phyloP scores from a whole-genome alignment of 495 filamentous ascomycete genomes.

The Rusavskia elegans region DNA sequence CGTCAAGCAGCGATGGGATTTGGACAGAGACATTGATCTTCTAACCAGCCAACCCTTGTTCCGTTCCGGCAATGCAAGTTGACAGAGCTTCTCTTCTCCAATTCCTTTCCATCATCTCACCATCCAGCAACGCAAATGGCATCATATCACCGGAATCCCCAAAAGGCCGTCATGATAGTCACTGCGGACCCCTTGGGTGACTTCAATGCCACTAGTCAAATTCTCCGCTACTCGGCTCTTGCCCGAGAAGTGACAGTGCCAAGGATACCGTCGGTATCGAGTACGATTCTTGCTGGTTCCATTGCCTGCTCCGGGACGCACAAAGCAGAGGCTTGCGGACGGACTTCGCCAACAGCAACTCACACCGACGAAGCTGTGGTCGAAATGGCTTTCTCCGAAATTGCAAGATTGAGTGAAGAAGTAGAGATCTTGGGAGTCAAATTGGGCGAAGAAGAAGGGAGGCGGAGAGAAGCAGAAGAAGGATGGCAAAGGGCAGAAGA shows the following conservation, averaged over 20 bases:
- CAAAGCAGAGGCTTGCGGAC: constrained; percentile 25
- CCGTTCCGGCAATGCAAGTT: constrained; percentile 94
- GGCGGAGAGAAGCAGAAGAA: constrained; percentile 40
- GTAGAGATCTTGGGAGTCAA: constrained; percentile 45
- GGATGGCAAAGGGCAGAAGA: constrained; percentile 46
- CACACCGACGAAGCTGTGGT: constrained; percentile 46
- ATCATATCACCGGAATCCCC: constrained; percentile 37
- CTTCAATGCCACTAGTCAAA: constrained; percentile 92
- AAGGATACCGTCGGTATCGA: constrained; percentile 61
- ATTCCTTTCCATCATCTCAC: constrained; percentile 66
- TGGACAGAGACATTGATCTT: background rate
- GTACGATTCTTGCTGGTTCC: constrained; percentile 37
- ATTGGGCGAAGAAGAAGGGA: constrained; percentile 46
- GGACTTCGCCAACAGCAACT: constrained; percentile 30
- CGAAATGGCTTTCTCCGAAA: constrained; percentile 57
- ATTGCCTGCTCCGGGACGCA: constrained; percentile 18
- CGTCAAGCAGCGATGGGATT: background rate
- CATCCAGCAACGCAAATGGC: constrained; percentile 24
- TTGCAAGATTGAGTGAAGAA: constrained; percentile 56
- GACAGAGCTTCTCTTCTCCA: constrained; percentile 90
- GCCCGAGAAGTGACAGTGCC: constrained; percentile 89
- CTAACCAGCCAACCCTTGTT: constrained; percentile 50
- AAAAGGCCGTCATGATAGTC: constrained; percentile 90
- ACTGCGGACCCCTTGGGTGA: constrained; percentile 89
- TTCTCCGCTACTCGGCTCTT: constrained; percentile 85